Conservation (phyloP, 1,284 basidiomycete genomes). For the Heterobasidion occidentale region DNA sequence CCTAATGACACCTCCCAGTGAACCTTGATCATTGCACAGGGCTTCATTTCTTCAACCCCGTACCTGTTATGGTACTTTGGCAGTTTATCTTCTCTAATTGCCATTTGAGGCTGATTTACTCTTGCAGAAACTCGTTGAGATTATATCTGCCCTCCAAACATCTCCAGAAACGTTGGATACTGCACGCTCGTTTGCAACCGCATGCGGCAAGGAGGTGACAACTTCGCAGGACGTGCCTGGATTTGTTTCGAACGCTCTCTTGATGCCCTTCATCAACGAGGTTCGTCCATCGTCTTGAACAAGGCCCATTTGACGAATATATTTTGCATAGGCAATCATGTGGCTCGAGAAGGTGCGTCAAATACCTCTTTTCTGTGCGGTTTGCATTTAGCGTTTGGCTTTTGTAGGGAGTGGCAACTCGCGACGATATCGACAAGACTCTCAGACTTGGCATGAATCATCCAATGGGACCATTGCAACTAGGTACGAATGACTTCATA, state of each 20-base stretch:
- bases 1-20: neutral
- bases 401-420: slow-evolving; percentile 73
- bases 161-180: slow-evolving; percentile 67
- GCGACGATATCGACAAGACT: slow-evolving; percentile 94
- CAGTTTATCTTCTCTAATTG: neutral
- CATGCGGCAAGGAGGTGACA: slow-evolving; percentile 92
- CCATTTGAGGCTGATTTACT: neutral
- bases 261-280: slow-evolving; percentile 93
- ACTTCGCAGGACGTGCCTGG: slow-evolving; percentile 87
- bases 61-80: slow-evolving; percentile 77
- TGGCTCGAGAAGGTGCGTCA: slow-evolving; percentile 73
- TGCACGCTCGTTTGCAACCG: slow-evolving; percentile 77
- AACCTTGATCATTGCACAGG: slow-evolving; percentile 31
- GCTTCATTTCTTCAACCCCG: slow-evolving; percentile 94
- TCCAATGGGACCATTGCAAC: slow-evolving; percentile 88
- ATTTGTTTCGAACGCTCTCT: slow-evolving; percentile 80
- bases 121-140: slow-evolving; percentile 80
- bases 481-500: slow-evolving; percentile 37
- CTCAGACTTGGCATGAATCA: slow-evolving; percentile 93
- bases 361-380: neutral
- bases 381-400: neutral
- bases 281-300: slow-evolving; percentile 25
- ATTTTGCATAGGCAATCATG: slow-evolving; percentile 72
- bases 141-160: slow-evolving; percentile 92
- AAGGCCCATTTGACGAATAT: slow-evolving; percentile 22